These are phyloP conservation scores for Ascoidea asiatica DNA, from an alignment of 805 yeast species.

Conservation along the genomic window DNA sequence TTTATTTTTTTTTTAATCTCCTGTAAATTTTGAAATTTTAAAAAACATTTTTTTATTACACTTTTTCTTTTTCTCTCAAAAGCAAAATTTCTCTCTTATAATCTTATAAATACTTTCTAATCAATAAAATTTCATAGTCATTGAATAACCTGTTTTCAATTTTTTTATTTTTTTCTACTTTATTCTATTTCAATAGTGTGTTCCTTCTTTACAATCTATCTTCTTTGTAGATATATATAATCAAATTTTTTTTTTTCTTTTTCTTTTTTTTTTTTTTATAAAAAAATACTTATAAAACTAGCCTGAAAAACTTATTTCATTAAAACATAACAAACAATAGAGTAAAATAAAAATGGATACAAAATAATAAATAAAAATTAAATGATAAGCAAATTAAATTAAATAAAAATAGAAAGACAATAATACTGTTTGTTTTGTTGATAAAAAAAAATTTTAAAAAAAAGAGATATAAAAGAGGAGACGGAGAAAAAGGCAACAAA, in stretches of 20 bases:
- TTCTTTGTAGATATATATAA: background rate
- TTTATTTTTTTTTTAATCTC: too few species aligned
- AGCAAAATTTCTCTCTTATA: background rate
- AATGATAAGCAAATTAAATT: too few species aligned
- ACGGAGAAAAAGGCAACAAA: too few species aligned
- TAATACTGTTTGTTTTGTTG: too few species aligned
- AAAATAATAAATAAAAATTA: too few species aligned
- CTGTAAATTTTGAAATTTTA: too few species aligned
- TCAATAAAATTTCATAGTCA: background rate
- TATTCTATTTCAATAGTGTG: background rate
- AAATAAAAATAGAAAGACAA: too few species aligned
- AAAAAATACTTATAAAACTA: background rate
- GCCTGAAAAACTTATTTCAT: background rate
- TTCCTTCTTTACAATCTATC: conserved; percentile 1
- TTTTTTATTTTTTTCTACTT: background rate
- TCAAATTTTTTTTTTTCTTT: background rate
- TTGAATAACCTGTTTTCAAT: background rate
- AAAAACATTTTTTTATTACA: background rate
- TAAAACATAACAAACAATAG: background rate
- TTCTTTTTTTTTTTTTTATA: background rate
- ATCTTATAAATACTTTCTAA: background rate
- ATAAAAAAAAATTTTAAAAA: too few species aligned
- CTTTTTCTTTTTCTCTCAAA: background rate
- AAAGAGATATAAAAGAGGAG: too few species aligned
- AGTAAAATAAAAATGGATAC: too few species aligned